Percentiles rank a stretch among this genome's conserved stretches.
These are phyloP conservation scores for Saccharata proteae DNA, from an alignment of 2,329 filamentous ascomycete species.

Conservation along the genomic window DNA sequence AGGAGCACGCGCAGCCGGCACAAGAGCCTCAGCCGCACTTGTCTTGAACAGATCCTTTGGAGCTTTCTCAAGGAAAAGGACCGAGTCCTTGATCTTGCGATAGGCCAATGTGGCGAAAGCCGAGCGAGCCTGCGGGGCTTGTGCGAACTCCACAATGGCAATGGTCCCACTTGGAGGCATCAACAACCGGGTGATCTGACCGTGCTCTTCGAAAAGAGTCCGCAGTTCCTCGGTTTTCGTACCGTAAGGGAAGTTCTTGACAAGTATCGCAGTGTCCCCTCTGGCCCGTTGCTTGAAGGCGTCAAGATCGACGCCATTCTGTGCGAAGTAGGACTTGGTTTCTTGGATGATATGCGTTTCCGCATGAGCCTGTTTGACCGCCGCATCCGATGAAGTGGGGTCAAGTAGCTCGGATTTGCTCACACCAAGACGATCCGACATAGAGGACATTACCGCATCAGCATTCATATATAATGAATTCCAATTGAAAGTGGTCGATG, in stretches of 20 bases:
- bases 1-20: conserved; percentile 1
- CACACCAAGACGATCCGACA: conserved; percentile 75
- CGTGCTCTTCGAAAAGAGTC: conserved; percentile 74
- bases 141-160: conserved; percentile 79
- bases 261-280: conserved; percentile 75
- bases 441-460: conserved; percentile 83
- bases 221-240: conserved; percentile 68
- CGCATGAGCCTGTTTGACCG: conserved; percentile 90
- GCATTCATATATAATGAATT: conserved; percentile 98
- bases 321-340: conserved; percentile 80
- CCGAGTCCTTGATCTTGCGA: conserved; percentile 78
- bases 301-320: conserved; percentile 82
- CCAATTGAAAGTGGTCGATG: conserved; percentile 80
- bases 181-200: conserved; percentile 66
- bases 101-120: conserved; percentile 83
- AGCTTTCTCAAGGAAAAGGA: conserved; percentile 87
- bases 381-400: conserved; percentile 88
- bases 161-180: conserved; percentile 92
- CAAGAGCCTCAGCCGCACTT: conserved; percentile 11
- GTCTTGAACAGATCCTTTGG: conserved; percentile 65
- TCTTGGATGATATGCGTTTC: conserved; percentile 96
- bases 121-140: conserved; percentile 64
- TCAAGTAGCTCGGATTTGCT: conserved; percentile 87
- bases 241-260: conserved; percentile 89
- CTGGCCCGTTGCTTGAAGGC: conserved; percentile 77